These are phyloP conservation scores for Colletotrichum incanum DNA, from an alignment of 2,329 filamentous ascomycete species.

Conservation along the genomic window DNA sequence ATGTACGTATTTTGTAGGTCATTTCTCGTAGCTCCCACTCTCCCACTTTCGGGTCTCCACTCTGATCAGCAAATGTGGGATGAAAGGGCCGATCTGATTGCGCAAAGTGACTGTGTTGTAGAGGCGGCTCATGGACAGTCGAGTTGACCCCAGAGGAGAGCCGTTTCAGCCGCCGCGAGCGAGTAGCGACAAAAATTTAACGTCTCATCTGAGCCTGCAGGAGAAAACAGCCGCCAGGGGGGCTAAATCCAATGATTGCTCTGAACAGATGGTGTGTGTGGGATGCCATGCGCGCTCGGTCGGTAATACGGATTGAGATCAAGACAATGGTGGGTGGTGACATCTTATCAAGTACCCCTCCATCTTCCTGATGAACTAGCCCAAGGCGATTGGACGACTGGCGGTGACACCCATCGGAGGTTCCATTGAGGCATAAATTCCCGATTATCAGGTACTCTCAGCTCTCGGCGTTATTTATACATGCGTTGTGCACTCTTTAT, in stretches of 20 bases:
- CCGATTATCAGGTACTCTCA: slow-evolving; percentile 17
- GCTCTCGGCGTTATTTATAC: neutral
- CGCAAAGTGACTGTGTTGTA: slow-evolving; percentile 10
- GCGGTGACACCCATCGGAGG: slow-evolving; percentile 27
- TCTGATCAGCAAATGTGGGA: slow-evolving; percentile 17
- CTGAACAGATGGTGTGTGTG: slow-evolving; percentile 7
- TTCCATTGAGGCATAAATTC: slow-evolving; percentile 32
- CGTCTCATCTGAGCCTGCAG: slow-evolving; percentile 20
- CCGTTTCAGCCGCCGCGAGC: neutral
- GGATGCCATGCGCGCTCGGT: slow-evolving; percentile 17
- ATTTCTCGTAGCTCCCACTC: slow-evolving; percentile 7
- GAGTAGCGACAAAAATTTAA: neutral
- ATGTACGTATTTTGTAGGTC: slow-evolving; percentile 7
- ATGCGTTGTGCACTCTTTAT: neutral
- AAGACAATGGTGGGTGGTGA: slow-evolving; percentile 26
- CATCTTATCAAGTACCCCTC: slow-evolving; percentile 42
- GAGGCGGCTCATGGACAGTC: neutral
- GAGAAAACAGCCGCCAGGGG: slow-evolving; percentile 15
- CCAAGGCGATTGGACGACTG: slow-evolving; percentile 31
- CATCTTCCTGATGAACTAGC: slow-evolving; percentile 35
- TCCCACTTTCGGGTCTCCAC: slow-evolving; percentile 31
- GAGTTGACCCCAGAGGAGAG: neutral
- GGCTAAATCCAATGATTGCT: slow-evolving; percentile 9
- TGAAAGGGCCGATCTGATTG: slow-evolving; percentile 37
- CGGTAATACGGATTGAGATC: slow-evolving; percentile 21